These are phyloP conservation scores for Agarophyton chilense DNA, from an alignment of 23 red algal species.

Conservation along the genomic window DNA sequence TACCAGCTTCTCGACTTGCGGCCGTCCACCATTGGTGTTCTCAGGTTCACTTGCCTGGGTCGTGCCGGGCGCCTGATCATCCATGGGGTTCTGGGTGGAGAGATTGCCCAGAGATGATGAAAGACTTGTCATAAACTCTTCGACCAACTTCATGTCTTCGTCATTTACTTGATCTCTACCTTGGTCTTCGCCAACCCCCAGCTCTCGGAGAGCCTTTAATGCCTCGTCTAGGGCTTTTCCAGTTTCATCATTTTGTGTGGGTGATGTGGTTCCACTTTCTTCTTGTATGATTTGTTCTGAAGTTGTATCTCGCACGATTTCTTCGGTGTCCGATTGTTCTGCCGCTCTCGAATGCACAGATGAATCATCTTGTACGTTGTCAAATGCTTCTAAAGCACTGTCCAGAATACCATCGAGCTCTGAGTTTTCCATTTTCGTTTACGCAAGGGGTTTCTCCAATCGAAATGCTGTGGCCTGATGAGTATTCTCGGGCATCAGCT, in stretches of 20 bases:
- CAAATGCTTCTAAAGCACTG: conserved; percentile 54
- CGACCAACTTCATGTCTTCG: conserved; percentile 60
- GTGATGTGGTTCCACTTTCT: conserved; percentile 30
- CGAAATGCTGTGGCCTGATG: too few species aligned
- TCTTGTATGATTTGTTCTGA: background rate
- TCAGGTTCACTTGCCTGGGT: background rate
- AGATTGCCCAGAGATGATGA: conserved; percentile 14
- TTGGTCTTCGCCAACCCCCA: conserved; percentile 31
- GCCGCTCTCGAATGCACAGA: background rate
- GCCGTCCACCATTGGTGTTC: background rate
- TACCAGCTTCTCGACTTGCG: conserved; percentile 60
- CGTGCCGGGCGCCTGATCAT: background rate
- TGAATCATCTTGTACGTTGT: background rate
- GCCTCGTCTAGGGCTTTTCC: conserved; percentile 47
- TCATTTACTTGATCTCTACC: conserved; percentile 31
- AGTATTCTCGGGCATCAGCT: too few species aligned
- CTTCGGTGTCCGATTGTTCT: conserved; percentile 3
- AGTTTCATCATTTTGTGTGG: conserved; percentile 19
- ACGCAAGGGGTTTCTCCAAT: too few species aligned
- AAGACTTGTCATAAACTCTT: conserved; percentile 68
- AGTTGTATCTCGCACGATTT: background rate
- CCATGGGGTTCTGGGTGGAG: background rate
- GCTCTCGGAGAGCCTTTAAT: conserved; percentile 34
- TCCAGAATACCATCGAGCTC: conserved; percentile 66
- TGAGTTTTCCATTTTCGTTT: background rate